Evolutionary conservation across 176 grass and related monocot genomes (phyloP), one percentile per base, ranked within the genome.

Genomic region (Avena sativa): DNA sequence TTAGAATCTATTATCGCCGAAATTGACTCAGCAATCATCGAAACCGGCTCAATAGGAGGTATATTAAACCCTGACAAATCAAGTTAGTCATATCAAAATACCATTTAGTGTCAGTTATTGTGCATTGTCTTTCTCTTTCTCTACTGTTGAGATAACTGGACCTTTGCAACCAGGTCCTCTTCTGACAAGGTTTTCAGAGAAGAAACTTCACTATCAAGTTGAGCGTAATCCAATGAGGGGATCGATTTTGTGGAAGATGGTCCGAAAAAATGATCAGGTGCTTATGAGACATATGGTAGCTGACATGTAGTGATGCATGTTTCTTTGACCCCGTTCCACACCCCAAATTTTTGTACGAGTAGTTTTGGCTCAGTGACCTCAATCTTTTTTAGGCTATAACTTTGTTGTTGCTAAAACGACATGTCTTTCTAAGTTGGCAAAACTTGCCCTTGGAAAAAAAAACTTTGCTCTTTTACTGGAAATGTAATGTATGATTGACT

Each of bases 221-320:
- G 89, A 53, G 6, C 68, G 64, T 56, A 96, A 98, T 82, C 55
- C 71, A 79, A 88, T 94, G 66, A 82, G 66, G 36, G 74, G 76
- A 30, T 98, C 96, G 48, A 91, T 98, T 86, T 74, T 94, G 81
- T 98, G 96, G 96, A 95, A 81, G 78, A 91, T 96, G 84, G 61
- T 91, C 32, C 92, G 85, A 81, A 25, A 88, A 61, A 79, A 80
- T 78, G 50, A 85, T 86, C 58, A 85, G 71, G 92, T 89, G 20
- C 3, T 81, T 88, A 89, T 20, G 8, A 59, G 1, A 69, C 67
- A 25, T 32, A 8, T 0, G 64, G 36, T n/a, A 75, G 10, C 2
- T 46, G 28, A 12, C 28, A 78, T 61, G 78, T 60, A 38, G 15
- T 72, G 46, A 38, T 82, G 23, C 73, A 53, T 79, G 0, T 16